These are phyloP conservation scores for Boletus tylopilopsis DNA, from an alignment of 768 basidiomycete genomes.

Conservation along the genomic window DNA sequence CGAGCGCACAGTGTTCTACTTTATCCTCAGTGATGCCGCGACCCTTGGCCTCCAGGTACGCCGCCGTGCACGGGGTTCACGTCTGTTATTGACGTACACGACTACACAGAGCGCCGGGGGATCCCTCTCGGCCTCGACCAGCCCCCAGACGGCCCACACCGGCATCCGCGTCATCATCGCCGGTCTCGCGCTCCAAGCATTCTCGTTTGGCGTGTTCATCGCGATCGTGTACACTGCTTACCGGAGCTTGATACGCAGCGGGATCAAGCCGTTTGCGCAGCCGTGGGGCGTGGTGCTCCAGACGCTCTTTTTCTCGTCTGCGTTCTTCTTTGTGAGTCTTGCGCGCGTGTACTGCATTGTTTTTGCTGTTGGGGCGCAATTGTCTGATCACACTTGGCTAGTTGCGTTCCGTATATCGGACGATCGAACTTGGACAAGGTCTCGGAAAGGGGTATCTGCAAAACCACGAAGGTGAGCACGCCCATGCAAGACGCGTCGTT, in stretches of 20 bases:
- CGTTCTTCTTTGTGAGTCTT: conserved; percentile 23
- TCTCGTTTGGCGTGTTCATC: conserved; percentile 25
- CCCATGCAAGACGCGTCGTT: no score
- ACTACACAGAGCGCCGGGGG: conserved; percentile 24
- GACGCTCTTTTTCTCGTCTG: conserved; percentile 23
- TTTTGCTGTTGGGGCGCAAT: background rate
- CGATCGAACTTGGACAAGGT: conserved; percentile 19
- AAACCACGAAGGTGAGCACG: conserved; percentile 22
- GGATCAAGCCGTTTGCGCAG: conserved; percentile 2
- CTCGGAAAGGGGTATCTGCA: conserved; percentile 16
- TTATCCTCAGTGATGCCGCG: conserved; percentile 26
- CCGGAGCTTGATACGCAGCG: conserved; percentile 11
- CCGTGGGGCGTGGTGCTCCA: conserved; percentile 20
- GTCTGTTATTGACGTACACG: background rate
- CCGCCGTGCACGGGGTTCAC: no score
- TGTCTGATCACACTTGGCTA: background rate
- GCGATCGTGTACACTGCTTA: conserved; percentile 12
- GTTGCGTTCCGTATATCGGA: conserved; percentile 30
- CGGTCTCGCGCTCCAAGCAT: conserved; percentile 23
- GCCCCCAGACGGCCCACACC: background rate
- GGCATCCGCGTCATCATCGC: conserved; percentile 23
- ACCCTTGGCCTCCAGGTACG: conserved; percentile 29
- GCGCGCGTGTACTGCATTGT: background rate
- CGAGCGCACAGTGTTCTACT: conserved; percentile 20
- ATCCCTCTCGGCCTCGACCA: conserved; percentile 10